Evolutionary conservation across 2,329 filamentous ascomycete species (phyloP), one percentile per base, ranked within the genome.

Genomic region (Fusarium pseudonygamai): DNA sequence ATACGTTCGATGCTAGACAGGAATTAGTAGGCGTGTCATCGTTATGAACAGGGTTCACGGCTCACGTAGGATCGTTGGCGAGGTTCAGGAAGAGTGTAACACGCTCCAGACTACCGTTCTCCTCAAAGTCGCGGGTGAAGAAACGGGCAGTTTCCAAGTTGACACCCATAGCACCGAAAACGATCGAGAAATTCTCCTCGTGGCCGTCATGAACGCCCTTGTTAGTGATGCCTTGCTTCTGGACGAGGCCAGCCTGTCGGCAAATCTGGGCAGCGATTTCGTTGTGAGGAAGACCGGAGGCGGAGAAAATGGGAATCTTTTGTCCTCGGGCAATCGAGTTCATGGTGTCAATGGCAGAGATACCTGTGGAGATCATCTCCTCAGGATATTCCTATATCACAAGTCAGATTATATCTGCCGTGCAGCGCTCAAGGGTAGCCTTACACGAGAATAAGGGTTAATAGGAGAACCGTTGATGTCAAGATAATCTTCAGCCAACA

Each of bases 311-410:
- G 78, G 97, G 96, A 76, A 99, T 99, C 89, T 99, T 99, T 84
- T 99, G 96, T 72, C 96, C 96, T 90, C 96, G 95, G 75, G 97
- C 96, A 83, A 98, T 97, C 71, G 93, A 95, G 88, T 95, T 95
- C 96, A 98, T 98, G 71, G 95, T 97, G 82, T 98, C 96, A 80
- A 99, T 98, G 81, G 96, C 95, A 72, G 96, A 98, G 84, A 99
- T 99, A 91, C 96, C 96, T 53, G 96, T 99, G 40, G 96, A 96
- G 80, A 99, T 98, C 96, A 99, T 99, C 86, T 99, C 97, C 87
- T 99, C 96, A 80, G 96, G 96, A 82, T 99, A 99, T 77, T 97
- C 94, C 94, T 97, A 74, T 30, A 46, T 40, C 42, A 9, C 69
- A 61, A 79, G 76, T 62, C 37, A 58, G 45, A 22, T 18, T 5